These are phyloP conservation scores for Raffaelea ambrosiae DNA, from an alignment of 2,329 filamentous ascomycete genomes.

Conservation along the genomic window DNA sequence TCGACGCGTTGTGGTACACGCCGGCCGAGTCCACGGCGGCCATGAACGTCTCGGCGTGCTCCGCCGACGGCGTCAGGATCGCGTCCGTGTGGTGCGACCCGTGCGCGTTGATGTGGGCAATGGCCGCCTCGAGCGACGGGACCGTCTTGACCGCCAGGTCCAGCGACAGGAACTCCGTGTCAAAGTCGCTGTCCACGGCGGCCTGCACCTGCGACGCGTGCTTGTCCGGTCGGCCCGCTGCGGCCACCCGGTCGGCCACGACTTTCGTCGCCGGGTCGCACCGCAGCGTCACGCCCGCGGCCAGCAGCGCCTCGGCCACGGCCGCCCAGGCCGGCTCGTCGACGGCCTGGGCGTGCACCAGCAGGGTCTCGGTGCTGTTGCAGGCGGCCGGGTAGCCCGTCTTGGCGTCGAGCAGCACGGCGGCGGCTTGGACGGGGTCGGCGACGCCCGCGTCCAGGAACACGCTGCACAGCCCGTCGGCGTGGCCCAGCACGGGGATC, in stretches of 20 bases:
- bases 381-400: conserved; percentile 92
- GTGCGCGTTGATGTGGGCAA: conserved; percentile 84
- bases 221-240: conserved; percentile 8
- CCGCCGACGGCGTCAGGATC: conserved; percentile 65
- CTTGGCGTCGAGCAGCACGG: conserved; percentile 84
- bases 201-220: conserved; percentile 46
- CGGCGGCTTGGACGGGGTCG: conserved; percentile 60
- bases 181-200: conserved; percentile 63
- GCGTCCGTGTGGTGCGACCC: conserved; percentile 91
- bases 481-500: conserved; percentile 93
- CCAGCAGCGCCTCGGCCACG: conserved; percentile 57
- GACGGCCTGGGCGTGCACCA: conserved; percentile 69
- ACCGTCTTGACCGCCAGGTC: conserved; percentile 79
- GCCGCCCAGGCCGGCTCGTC: conserved; percentile 59
- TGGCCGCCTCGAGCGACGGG: conserved; percentile 57
- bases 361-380: conserved; percentile 86
- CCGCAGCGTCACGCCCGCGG: conserved; percentile 70
- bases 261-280: conserved; percentile 66
- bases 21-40: conserved; percentile 78
- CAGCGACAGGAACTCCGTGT: conserved; percentile 84
- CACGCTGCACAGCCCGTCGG: conserved; percentile 82
- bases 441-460: conserved; percentile 64
- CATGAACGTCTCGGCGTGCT: conserved; percentile 74
- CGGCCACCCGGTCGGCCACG: conserved; percentile 27
- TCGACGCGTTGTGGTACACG: conserved; percentile 96